Base-by-base conservation (phyloP, 306 rosid genomes). In the Lathyrus oleraceus region DNA sequence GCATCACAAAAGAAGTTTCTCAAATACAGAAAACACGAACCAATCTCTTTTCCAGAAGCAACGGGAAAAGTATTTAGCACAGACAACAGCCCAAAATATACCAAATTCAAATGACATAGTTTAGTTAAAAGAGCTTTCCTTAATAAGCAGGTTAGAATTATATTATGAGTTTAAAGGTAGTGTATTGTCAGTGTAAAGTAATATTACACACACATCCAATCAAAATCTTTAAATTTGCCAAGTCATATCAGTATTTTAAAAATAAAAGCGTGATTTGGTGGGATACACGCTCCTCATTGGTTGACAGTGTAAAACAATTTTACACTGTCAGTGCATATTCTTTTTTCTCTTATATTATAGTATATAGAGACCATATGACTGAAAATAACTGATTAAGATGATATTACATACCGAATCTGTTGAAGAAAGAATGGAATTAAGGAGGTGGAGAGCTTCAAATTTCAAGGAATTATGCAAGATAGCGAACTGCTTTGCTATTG, bases 381-480 rank as follows among this genome's bases (percentile, higher is more conserved):
- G 65, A 35, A 74, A 65, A 17, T 54, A 38, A 61, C 44, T 62
- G 16, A 51, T 68, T 47, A 53, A 62, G 74, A 66, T 59, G 53
- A 27, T 67, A 73, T 65, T 52, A 63, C 90, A 47, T 86, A 94
- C 98, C 49, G 72, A 77, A 76, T 79, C 66, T 49, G 89, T 80
- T 62, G 90, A 81, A 21, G 88, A 82, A 61, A 94, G 61, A 57
- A 88, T 76, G 39, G 82, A 82, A 69, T 86, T 78, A 43, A 94
- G 88, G 44, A 94, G 77, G 77, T 85, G 94, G 62, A 94, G 87
- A 44, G 88, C 89, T 76, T 94, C 92, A 35, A 94, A 94, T 76
- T 94, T 94, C 76, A 80, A 65, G 77, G 89, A 83, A 69, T 76
- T 86, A 56, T 94, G 98, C 77, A 85, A 79, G 65, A 88, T 76